These are phyloP conservation scores for Olyra latifolia DNA, from an alignment of 176 grass and related monocot genomes.

Conservation along the genomic window DNA sequence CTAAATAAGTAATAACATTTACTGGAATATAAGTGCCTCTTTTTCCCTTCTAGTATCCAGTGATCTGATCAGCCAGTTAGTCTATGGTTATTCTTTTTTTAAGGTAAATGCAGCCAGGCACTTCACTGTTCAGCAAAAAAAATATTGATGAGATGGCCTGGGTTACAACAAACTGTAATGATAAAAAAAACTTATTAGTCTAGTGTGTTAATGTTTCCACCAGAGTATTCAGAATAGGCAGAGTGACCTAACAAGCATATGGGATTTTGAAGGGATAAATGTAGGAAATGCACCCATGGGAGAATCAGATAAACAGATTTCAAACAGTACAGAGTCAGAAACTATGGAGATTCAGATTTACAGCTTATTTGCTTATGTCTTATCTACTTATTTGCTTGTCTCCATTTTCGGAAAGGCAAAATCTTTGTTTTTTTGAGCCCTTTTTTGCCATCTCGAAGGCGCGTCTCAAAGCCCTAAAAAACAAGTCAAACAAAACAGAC, in stretches of 20 bases:
- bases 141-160: neutral
- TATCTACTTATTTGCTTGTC: too few relatives aligned
- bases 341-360: neutral
- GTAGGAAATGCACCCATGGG: conserved; percentile 7
- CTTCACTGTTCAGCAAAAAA: neutral
- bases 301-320: conserved; percentile 14
- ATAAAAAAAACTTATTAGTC: conserved; percentile 10
- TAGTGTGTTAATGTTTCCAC: neutral
- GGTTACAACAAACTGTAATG: conserved; percentile 19
- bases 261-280: conserved; percentile 21
- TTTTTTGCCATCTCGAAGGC: too few relatives aligned
- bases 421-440: too few relatives aligned
- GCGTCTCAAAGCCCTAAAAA: too few relatives aligned
- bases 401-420: too few relatives aligned
- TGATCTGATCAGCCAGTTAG: conserved; percentile 1
- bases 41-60: conserved; percentile 4
- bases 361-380: too few relatives aligned
- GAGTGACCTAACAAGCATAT: neutral
- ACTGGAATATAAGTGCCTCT: neutral
- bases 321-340: conserved; percentile 1
- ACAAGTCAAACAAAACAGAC: too few relatives aligned
- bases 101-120: conserved; percentile 9
- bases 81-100: neutral
- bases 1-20: conserved; percentile 22
- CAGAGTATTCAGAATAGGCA: conserved; percentile 16